Percentiles rank a stretch among this genome's conserved stretches.
Evolutionary conservation across 805 yeast species (phyloP).

Genomic region (Cyberlindnera japonica): DNA sequence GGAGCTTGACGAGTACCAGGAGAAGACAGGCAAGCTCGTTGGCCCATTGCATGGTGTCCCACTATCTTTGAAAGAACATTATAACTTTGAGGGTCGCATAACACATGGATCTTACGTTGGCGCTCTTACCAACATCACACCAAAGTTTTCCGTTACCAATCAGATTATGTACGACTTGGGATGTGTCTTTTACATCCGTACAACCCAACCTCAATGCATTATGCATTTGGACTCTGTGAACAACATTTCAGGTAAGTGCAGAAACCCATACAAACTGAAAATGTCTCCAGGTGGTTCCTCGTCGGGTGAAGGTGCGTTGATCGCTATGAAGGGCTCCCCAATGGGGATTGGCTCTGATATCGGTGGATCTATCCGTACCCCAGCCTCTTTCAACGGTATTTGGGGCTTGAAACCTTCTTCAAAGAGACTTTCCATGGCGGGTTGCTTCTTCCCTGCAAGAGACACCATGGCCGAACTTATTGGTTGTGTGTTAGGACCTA

Average conservation of each 20-base stretch:
- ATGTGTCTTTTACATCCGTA: constrained; percentile 60
- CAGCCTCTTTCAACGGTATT: constrained; percentile 59
- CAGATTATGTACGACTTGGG: constrained; percentile 31
- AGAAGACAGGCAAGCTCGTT: constrained; percentile 46
- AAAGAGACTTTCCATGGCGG: constrained; percentile 34
- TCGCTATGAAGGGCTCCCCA: constrained; percentile 54
- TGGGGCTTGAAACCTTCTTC: constrained; percentile 60
- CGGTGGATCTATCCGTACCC: constrained; percentile 66
- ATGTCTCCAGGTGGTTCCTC: constrained; percentile 68
- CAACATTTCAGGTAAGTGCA: constrained; percentile 53
- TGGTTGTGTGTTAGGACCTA: constrained; percentile 51
- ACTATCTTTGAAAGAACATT: constrained; percentile 62
- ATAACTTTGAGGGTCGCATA: constrained; percentile 45
- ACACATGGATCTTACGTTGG: constrained; percentile 60
- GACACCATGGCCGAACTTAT: constrained; percentile 19
- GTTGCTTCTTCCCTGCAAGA: constrained; percentile 1
- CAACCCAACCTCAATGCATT: constrained; percentile 62
- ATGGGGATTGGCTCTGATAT: constrained; percentile 68
- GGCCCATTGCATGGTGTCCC: constrained; percentile 74
- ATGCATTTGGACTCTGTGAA: constrained; percentile 65
- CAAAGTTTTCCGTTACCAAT: constrained; percentile 43
- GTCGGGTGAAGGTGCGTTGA: constrained; percentile 66
- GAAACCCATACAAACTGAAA: constrained; percentile 54
- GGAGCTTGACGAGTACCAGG: constrained; percentile 50
- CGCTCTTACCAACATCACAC: constrained; percentile 12